These are phyloP conservation scores for Cordyceps cateniannulata DNA, from an alignment of 2,329 filamentous ascomycete species.

Conservation along the genomic window DNA sequence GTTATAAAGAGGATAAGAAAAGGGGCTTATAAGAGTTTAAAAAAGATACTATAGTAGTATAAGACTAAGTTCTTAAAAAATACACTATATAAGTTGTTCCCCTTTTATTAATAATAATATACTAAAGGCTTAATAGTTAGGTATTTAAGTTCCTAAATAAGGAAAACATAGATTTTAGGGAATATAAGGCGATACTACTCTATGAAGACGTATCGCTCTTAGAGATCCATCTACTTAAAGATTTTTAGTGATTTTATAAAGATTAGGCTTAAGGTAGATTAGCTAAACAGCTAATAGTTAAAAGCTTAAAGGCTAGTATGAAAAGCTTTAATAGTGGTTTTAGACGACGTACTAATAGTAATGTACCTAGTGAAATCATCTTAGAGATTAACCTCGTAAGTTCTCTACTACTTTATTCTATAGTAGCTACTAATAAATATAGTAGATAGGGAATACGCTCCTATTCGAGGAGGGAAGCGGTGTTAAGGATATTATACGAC, in stretches of 20 bases:
- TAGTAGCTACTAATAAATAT: not conserved
- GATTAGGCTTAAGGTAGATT: not conserved
- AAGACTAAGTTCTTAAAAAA: slow-evolving; percentile 1
- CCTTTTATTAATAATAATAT: not conserved
- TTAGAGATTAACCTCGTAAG: not conserved
- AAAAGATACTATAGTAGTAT: not conserved
- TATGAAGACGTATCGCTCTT: not conserved
- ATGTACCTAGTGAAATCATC: not conserved
- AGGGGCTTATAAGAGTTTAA: not conserved
- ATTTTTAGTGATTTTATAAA: slow-evolving; percentile 5
- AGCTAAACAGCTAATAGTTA: not conserved
- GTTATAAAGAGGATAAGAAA: too few relatives aligned
- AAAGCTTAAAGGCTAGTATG: not conserved
- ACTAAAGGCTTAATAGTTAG: not conserved
- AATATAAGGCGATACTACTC: not conserved
- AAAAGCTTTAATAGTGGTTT: slow-evolving; percentile 1
- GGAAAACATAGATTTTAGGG: not conserved
- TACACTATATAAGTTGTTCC: not conserved
- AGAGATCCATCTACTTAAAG: not conserved
- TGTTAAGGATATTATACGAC: not conserved
- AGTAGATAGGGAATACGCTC: not conserved
- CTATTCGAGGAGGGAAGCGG: not conserved
- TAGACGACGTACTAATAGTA: not conserved
- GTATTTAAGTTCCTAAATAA: not conserved
- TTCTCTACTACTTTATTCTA: not conserved